Conservation (phyloP, 106 monocot genomes). For the Dendrobium catenatum region DNA sequence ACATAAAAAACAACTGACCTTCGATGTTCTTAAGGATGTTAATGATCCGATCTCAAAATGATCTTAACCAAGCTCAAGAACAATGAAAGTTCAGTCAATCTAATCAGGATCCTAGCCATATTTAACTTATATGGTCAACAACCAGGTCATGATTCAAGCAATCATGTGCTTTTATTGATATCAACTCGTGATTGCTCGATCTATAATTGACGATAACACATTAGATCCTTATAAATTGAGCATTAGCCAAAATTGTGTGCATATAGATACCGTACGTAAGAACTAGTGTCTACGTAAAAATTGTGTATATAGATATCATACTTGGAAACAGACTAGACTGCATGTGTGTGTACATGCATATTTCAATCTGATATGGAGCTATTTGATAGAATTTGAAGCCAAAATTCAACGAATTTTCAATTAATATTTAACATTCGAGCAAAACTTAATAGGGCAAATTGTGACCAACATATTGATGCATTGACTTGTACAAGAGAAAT, state of each 20-base stretch:
- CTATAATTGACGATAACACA: no score
- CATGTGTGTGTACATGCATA: neutral
- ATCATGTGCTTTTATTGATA: neutral
- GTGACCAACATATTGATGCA: neutral
- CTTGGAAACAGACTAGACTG: no score
- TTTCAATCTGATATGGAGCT: neutral
- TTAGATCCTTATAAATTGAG: no score
- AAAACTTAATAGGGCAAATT: neutral
- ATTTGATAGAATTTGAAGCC: neutral
- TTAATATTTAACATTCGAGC: neutral
- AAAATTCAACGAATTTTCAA: neutral
- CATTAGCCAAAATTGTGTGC: no score
- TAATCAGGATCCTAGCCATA: neutral
- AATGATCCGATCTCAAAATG: neutral
- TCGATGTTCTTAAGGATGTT: neutral
- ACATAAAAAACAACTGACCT: neutral
- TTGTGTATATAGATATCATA: no score
- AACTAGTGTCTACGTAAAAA: no score
- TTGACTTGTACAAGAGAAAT: neutral
- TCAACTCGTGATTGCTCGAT: neutral
- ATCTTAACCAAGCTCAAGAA: neutral
- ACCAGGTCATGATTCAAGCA: neutral
- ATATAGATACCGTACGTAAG: no score
- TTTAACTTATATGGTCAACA: no score
- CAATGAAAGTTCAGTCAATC: neutral